phyloP scores from a whole-genome alignment of 306 rosid species.

The Hippophae tibetana region DNA sequence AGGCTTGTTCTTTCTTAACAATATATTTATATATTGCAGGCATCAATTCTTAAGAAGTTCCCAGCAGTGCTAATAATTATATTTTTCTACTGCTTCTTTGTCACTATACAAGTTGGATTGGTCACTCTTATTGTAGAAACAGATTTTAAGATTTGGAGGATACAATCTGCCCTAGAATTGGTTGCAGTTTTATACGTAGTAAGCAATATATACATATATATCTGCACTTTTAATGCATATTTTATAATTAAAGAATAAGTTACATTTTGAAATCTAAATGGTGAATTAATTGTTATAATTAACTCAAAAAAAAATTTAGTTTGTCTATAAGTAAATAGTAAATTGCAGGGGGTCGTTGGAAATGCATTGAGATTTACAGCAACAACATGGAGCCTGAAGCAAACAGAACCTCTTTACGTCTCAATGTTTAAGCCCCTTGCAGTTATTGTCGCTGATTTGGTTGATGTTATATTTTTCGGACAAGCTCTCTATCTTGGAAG shows the following conservation, averaged over 20 bases:
- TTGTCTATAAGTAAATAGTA: background rate
- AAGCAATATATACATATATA: background rate
- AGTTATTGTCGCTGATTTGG: background rate
- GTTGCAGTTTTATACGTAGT: background rate
- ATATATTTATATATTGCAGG: background rate
- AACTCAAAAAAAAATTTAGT: too few relatives aligned
- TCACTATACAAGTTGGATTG: background rate
- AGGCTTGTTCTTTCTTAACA: too few relatives aligned
- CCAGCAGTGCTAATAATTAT: background rate
- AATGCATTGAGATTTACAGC: background rate
- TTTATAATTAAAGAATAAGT: too few relatives aligned
- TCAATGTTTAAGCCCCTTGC: constrained; percentile 1
- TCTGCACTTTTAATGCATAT: background rate
- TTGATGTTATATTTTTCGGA: background rate
- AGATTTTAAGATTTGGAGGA: background rate
- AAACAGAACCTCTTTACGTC: background rate
- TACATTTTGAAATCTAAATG: too few relatives aligned
- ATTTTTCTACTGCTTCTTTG: background rate
- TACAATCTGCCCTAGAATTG: background rate
- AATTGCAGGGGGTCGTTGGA: background rate
- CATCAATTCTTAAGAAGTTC: background rate
- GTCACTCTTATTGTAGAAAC: background rate
- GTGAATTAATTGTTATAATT: too few relatives aligned
- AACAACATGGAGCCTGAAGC: background rate
- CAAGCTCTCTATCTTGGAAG: background rate